A percentile compares a stretch with the other conserved stretches of the same genome.
These are phyloP conservation scores for Colletotrichum sp. DNA, from an alignment of 2,329 filamentous ascomycete genomes.

Conservation along the genomic window DNA sequence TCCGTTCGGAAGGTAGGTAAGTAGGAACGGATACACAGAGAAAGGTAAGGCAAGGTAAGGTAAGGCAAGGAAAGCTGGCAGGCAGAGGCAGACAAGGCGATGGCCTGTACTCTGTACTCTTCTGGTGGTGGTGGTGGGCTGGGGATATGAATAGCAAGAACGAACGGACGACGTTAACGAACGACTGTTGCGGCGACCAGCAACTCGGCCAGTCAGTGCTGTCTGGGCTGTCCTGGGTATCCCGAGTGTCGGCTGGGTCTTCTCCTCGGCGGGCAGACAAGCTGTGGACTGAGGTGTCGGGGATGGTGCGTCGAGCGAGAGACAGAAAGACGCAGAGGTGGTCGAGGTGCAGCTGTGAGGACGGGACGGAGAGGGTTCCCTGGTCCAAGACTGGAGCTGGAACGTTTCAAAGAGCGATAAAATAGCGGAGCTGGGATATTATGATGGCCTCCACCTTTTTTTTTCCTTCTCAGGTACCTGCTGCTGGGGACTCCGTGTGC, in stretches of 20 bases:
- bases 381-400: conserved; percentile 18
- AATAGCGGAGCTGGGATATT: conserved; percentile 20
- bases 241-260: background rate
- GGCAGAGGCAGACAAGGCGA: background rate
- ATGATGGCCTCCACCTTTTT: conserved; percentile 10
- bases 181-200: background rate
- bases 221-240: background rate
- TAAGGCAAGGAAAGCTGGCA: background rate
- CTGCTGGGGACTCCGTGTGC: background rate
- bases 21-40: background rate
- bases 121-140: background rate
- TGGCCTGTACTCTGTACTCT: background rate
- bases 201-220: background rate
- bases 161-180: background rate
- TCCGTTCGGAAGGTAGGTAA: background rate
- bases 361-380: conserved; percentile 10
- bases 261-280: background rate
- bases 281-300: background rate
- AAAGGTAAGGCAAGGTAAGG: background rate
- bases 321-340: background rate
- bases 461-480: background rate
- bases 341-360: background rate
- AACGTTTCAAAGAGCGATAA: conserved; percentile 18
- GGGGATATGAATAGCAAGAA: background rate
- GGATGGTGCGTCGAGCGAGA: conserved; percentile 12